Percentiles rank a stretch among this genome's conserved stretches.
phyloP scores from a whole-genome alignment of 257 asterid genomes.

The Plantago major region DNA sequence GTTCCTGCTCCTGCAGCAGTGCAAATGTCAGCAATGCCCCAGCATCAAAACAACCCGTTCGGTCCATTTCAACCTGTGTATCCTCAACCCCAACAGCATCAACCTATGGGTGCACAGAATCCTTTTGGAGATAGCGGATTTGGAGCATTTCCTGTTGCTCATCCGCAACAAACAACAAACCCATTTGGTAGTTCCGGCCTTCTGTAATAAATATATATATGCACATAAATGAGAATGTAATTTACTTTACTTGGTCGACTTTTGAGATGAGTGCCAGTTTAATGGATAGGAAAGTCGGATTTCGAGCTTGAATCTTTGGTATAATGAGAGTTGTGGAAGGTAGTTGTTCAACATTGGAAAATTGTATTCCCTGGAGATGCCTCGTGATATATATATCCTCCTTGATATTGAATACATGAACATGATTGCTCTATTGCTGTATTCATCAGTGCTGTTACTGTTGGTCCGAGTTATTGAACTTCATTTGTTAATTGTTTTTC shows the following conservation, averaged over 20 bases:
- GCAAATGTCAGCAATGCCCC: conserved; percentile 44
- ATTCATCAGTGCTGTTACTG: too few relatives aligned
- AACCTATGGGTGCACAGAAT: conserved; percentile 48
- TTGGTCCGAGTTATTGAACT: too few relatives aligned
- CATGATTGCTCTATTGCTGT: too few relatives aligned
- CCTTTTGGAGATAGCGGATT: conserved; percentile 77
- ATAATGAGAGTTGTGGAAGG: not conserved
- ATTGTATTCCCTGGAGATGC: not conserved
- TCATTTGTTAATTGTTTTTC: too few relatives aligned
- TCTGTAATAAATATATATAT: conserved; percentile 28
- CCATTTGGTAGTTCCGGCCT: conserved; percentile 74
- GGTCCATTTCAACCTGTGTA: conserved; percentile 60
- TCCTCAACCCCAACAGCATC: conserved; percentile 42
- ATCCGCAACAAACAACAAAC: conserved; percentile 58
- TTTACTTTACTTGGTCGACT: conserved; percentile 39
- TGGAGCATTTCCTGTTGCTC: conserved; percentile 58
- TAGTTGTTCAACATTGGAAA: not conserved
- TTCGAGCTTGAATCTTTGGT: too few relatives aligned
- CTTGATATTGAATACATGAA: too few relatives aligned
- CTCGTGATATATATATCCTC: not conserved
- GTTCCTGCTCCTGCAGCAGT: conserved; percentile 48
- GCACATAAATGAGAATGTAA: conserved; percentile 28
- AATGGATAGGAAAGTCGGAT: conserved; percentile 5
- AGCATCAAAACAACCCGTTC: conserved; percentile 70
- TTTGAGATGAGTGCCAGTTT: conserved; percentile 27